Conservation (phyloP, 169 alveolate species). For the Babesia ovis region DNA sequence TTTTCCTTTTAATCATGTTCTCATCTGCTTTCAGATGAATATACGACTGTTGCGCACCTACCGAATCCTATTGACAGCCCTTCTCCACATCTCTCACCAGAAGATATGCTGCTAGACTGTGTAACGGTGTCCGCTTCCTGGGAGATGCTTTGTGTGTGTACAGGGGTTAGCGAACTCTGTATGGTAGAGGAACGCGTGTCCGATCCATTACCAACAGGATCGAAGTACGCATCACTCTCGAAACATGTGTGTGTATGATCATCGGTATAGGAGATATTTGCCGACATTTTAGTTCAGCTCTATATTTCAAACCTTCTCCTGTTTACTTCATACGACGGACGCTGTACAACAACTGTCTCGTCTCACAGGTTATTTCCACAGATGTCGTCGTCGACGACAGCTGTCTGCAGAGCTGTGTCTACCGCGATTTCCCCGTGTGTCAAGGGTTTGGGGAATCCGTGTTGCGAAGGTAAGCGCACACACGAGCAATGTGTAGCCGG, state of each 20-base stretch:
- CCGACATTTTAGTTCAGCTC: conserved; percentile 18
- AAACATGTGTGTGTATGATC: conserved; percentile 13
- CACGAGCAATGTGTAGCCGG: conserved; percentile 31
- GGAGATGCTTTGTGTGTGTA: conserved; percentile 9
- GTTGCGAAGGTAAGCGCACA: conserved; percentile 10
- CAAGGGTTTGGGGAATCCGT: not conserved
- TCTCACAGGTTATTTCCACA: not conserved
- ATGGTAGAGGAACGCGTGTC: not conserved
- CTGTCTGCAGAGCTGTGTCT: not conserved
- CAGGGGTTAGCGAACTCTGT: conserved; percentile 8
- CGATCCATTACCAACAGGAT: not conserved
- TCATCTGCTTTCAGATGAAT: conserved; percentile 4
- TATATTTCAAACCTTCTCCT: not conserved
- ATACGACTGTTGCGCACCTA: not conserved
- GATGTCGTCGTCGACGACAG: not conserved
- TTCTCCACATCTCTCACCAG: not conserved
- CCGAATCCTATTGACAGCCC: conserved; percentile 1
- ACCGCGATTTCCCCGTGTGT: not conserved
- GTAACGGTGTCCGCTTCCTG: not conserved
- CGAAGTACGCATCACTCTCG: conserved; percentile 19
- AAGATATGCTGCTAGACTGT: not conserved
- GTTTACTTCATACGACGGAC: not conserved
- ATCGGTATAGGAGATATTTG: not conserved
- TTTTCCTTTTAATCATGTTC: conserved; percentile 21
- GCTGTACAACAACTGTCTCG: not conserved